Percentiles rank a stretch among this genome's conserved stretches.
phyloP scores from a whole-genome alignment of 129 eudicot genomes.

The Arctium lappa region DNA sequence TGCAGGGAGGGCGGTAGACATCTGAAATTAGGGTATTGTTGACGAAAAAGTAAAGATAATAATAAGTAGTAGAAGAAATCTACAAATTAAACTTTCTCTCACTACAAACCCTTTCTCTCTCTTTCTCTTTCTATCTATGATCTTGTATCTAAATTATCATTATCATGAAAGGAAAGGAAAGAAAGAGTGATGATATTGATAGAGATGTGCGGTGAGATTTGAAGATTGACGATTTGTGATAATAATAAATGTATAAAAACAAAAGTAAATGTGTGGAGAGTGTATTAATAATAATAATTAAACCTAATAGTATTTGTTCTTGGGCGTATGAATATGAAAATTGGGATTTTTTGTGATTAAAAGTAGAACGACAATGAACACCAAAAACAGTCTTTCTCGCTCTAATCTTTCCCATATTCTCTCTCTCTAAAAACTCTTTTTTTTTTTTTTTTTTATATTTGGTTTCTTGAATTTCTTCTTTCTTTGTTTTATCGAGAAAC shows the following conservation, averaged over 20 bases:
- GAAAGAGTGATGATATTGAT: conserved; percentile 13
- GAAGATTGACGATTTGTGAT: conserved; percentile 33
- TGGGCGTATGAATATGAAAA: conserved; percentile 29
- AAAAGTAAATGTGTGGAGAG: conserved; percentile 13
- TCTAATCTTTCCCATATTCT: conserved; percentile 28
- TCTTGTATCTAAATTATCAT: conserved; percentile 13
- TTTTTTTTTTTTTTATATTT: not conserved
- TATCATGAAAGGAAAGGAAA: conserved; percentile 2
- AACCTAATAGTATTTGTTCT: conserved; percentile 22
- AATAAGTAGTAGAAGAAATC: conserved; percentile 15
- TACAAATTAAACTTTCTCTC: not conserved
- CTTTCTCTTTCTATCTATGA: conserved; percentile 34
- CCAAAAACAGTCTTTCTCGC: conserved; percentile 49
- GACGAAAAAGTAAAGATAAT: conserved; percentile 27
- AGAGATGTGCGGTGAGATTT: conserved; percentile 72
- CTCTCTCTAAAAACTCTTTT: conserved; percentile 10
- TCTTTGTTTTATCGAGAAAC: conserved; percentile 22
- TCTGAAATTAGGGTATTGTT: conserved; percentile 33
- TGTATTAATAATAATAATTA: conserved; percentile 18
- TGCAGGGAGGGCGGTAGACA: conserved; percentile 18
- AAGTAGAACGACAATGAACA: conserved; percentile 40
- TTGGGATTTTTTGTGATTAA: conserved; percentile 27
- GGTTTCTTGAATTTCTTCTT: not conserved
- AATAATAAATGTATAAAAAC: conserved; percentile 28
- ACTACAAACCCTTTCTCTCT: conserved; percentile 10